A percentile compares a stretch with the other conserved stretches of the same genome.
phyloP scores from a whole-genome alignment of 257 asterid species.

The Solanum infundibuliforme region DNA sequence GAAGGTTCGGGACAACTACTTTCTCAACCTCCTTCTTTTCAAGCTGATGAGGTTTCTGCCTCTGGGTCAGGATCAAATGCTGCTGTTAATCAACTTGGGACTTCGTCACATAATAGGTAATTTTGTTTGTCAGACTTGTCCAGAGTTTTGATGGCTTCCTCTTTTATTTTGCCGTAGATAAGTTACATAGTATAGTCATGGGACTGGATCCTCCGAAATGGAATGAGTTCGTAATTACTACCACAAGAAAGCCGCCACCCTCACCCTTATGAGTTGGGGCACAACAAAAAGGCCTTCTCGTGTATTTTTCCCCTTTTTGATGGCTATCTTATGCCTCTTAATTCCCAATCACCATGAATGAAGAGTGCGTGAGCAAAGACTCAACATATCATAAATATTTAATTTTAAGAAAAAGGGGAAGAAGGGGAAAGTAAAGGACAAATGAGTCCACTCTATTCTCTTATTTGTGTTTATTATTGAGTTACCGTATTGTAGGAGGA shows the following conservation, averaged over 20 bases:
- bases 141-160: neutral
- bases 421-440: neutral
- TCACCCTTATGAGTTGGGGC: neutral
- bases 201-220: neutral
- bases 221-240: neutral
- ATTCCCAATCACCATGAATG: neutral
- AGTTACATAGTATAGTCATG: neutral
- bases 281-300: neutral
- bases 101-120: slow-evolving; percentile 43
- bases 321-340: neutral
- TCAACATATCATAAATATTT: neutral
- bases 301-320: neutral
- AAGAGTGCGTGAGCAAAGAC: neutral
- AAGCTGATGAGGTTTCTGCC: slow-evolving; percentile 31
- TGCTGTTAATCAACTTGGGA: slow-evolving; percentile 31
- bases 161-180: neutral
- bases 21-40: slow-evolving; percentile 25
- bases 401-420: neutral
- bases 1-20: slow-evolving; percentile 39
- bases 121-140: neutral
- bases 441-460: neutral
- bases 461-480: slow-evolving; percentile 1
- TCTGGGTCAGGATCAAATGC: slow-evolving; percentile 35
- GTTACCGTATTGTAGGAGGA: slow-evolving; percentile 17
- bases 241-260: neutral